phyloP scores from a whole-genome alignment of 1,284 basidiomycete species.

The Ustilago tritici region DNA sequence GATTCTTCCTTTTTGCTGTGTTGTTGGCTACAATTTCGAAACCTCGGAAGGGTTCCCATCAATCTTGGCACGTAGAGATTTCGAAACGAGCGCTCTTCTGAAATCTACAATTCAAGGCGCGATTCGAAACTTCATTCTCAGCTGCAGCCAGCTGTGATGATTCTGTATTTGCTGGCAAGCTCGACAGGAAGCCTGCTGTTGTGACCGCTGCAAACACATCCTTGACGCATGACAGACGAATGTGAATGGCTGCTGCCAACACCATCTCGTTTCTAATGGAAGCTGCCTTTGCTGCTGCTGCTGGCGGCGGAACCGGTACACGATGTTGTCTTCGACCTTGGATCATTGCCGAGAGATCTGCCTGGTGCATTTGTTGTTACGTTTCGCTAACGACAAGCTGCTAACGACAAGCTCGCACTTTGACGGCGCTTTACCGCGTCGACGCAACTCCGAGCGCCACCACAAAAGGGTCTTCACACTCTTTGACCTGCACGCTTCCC shows the following conservation, averaged over 20 bases:
- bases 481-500: background rate
- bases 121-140: conserved; percentile 5
- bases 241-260: background rate
- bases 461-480: conserved; percentile 4
- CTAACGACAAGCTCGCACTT: background rate
- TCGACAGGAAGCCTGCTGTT: no score
- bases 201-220: background rate
- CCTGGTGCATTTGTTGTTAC: background rate
- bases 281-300: background rate
- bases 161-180: background rate
- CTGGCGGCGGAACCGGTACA: background rate
- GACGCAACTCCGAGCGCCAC: conserved; percentile 20
- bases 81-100: background rate
- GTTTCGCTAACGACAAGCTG: no score
- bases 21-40: background rate
- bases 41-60: background rate
- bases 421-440: conserved; percentile 6
- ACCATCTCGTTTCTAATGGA: conserved; percentile 6
- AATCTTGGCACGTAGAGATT: background rate
- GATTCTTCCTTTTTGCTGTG: background rate
- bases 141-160: background rate
- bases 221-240: background rate
- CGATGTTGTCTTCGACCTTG: no score
- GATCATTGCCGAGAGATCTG: background rate
- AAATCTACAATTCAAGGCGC: background rate